These are phyloP conservation scores for Candida parachauliodes DNA, from an alignment of 805 yeast species.

Conservation along the genomic window DNA sequence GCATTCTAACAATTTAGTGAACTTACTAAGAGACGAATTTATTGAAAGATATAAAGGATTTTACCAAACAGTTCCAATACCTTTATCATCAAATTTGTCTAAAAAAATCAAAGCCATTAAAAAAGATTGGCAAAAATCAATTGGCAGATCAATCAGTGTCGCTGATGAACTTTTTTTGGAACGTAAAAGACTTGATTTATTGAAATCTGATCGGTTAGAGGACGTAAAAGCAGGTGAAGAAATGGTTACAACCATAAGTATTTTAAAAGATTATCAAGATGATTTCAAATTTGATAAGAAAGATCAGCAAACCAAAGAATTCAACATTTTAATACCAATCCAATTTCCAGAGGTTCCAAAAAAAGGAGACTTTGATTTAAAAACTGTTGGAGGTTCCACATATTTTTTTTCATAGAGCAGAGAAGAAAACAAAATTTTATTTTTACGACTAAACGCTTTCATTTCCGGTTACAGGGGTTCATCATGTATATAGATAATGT, in stretches of 20 bases:
- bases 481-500: no score
- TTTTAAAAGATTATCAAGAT: not conserved
- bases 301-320: slow-evolving; percentile 1
- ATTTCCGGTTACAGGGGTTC: no score
- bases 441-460: slow-evolving; percentile 1
- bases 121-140: slow-evolving; percentile 2
- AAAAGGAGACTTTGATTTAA: slow-evolving; percentile 31
- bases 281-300: slow-evolving; percentile 1
- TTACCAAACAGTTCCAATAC: slow-evolving; percentile 19
- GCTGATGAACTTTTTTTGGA: slow-evolving; percentile 4
- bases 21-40: slow-evolving; percentile 25
- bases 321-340: slow-evolving; percentile 31
- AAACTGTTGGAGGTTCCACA: slow-evolving; percentile 26
- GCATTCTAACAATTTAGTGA: slow-evolving; percentile 25
- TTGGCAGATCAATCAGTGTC: not conserved
- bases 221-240: slow-evolving; percentile 10
- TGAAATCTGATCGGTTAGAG: slow-evolving; percentile 20
- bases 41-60: slow-evolving; percentile 16
- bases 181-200: slow-evolving; percentile 6
- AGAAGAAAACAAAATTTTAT: no score
- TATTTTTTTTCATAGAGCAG: slow-evolving; percentile 31
- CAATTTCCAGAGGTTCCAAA: slow-evolving; percentile 24
- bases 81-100: slow-evolving; percentile 20
- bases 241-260: slow-evolving; percentile 4
- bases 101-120: slow-evolving; percentile 8